phyloP scores from a whole-genome alignment of 1,284 basidiomycete genomes.

The Lentinus polychrous region DNA sequence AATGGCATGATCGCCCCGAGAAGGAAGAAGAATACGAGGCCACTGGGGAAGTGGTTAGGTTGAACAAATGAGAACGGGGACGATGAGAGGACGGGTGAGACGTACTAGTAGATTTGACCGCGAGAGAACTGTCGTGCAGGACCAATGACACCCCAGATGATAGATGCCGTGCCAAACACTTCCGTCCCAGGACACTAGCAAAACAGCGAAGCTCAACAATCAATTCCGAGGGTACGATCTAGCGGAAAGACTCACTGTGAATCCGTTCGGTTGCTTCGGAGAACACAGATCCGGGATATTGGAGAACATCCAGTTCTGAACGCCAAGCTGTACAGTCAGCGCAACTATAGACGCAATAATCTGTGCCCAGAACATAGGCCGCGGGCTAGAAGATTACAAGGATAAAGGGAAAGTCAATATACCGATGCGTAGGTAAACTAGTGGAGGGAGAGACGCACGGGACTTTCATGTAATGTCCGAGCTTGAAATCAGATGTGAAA shows the following conservation, averaged over 20 bases:
- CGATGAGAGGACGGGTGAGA: background rate
- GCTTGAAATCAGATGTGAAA: slow-evolving; percentile 41
- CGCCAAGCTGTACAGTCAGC: slow-evolving; percentile 33
- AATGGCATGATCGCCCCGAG: slow-evolving; percentile 40
- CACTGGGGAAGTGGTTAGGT: slow-evolving; percentile 12
- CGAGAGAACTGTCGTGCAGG: slow-evolving; percentile 32
- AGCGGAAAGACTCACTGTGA: slow-evolving; percentile 13
- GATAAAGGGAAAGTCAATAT: background rate
- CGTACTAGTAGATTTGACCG: slow-evolving; percentile 26
- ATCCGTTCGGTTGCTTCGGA: slow-evolving; percentile 26
- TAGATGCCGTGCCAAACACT: slow-evolving; percentile 32
- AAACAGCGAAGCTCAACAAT: background rate
- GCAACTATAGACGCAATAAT: slow-evolving; percentile 37
- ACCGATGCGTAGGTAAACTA: no score
- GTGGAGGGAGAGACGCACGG: slow-evolving; percentile 14
- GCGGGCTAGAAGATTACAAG: slow-evolving; percentile 18
- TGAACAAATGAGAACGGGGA: background rate
- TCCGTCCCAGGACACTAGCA: slow-evolving; percentile 24
- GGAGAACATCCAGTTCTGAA: slow-evolving; percentile 41
- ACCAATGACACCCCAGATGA: slow-evolving; percentile 39
- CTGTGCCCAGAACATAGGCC: slow-evolving; percentile 39
- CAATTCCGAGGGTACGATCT: background rate
- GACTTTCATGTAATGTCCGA: slow-evolving; percentile 43
- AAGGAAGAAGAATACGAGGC: slow-evolving; percentile 45
- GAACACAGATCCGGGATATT: slow-evolving; percentile 37